A percentile compares a stretch with the other conserved stretches of the same genome.
Evolutionary conservation across 345 rosid species (phyloP).

Genomic region (Eutrema yunnanense): DNA sequence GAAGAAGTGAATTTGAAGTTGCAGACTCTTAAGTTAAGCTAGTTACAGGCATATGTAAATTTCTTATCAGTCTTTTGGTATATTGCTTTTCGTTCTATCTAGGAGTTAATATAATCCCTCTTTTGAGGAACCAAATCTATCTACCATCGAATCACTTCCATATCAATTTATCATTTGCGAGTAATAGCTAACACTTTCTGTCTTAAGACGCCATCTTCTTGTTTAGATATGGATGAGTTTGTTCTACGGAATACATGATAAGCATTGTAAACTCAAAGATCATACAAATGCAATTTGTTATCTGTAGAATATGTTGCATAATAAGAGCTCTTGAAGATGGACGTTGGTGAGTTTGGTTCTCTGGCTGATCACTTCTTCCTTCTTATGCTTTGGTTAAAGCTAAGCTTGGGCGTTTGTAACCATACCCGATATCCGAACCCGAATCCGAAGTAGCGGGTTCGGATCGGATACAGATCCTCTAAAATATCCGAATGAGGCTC

Average conservation of each 20-base stretch:
- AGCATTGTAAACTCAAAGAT: background rate
- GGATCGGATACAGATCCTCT: no score
- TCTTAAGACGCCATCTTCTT: background rate
- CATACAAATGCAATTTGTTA: background rate
- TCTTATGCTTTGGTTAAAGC: constrained; percentile 46
- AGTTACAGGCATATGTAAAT: background rate
- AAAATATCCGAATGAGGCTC: no score
- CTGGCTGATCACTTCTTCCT: constrained; percentile 70
- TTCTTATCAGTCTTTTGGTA: background rate
- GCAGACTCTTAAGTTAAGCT: background rate
- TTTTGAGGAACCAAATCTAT: background rate
- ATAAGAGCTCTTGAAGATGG: constrained; percentile 68
- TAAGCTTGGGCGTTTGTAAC: no score
- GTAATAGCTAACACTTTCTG: background rate
- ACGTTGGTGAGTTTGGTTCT: constrained; percentile 73
- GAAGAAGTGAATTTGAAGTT: background rate
- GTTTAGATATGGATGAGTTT: background rate
- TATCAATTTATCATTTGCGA: background rate
- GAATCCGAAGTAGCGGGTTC: no score
- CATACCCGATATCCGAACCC: no score
- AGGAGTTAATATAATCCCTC: background rate
- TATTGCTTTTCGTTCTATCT: background rate
- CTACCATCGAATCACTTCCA: background rate
- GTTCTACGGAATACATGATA: background rate
- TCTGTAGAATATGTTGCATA: background rate